Conservation (phyloP, 805 yeast species). For the Cyberlindnera amylophila region DNA sequence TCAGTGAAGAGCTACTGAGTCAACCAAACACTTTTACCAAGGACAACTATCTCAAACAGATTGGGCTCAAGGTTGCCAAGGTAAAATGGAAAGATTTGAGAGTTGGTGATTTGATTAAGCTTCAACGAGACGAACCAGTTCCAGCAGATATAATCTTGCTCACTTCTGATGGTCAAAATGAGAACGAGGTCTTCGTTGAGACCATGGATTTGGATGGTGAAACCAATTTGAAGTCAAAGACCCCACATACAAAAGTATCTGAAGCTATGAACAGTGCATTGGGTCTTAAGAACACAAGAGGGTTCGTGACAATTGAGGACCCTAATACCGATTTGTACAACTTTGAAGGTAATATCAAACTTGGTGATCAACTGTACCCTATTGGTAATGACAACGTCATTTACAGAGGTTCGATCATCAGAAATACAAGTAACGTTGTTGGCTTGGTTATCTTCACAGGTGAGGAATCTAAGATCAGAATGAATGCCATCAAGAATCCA, state of each 20-base stretch:
- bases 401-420: conserved; percentile 83
- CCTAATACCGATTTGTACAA: conserved; percentile 90
- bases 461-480: conserved; percentile 90
- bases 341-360: conserved; percentile 71
- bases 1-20: conserved; percentile 6
- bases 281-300: conserved; percentile 46
- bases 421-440: conserved; percentile 72
- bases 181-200: conserved; percentile 70
- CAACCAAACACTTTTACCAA: conserved; percentile 28
- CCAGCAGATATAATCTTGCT: conserved; percentile 87
- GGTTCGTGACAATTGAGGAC: conserved; percentile 71
- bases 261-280: conserved; percentile 46
- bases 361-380: conserved; percentile 44
- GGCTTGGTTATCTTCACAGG: conserved; percentile 93
- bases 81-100: conserved; percentile 67
- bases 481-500: conserved; percentile 90
- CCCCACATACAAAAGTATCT: conserved; percentile 62
- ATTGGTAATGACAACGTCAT: conserved; percentile 78
- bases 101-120: conserved; percentile 82
- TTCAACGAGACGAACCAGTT: conserved; percentile 82
- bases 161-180: conserved; percentile 55
- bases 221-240: conserved; percentile 78
- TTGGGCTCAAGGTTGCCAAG: conserved; percentile 22
- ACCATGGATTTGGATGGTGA: conserved; percentile 99
- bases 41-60: conserved; percentile 25